Evolutionary conservation across 2,329 filamentous ascomycete species (phyloP).

Genomic region (Colletotrichum graminicola): DNA sequence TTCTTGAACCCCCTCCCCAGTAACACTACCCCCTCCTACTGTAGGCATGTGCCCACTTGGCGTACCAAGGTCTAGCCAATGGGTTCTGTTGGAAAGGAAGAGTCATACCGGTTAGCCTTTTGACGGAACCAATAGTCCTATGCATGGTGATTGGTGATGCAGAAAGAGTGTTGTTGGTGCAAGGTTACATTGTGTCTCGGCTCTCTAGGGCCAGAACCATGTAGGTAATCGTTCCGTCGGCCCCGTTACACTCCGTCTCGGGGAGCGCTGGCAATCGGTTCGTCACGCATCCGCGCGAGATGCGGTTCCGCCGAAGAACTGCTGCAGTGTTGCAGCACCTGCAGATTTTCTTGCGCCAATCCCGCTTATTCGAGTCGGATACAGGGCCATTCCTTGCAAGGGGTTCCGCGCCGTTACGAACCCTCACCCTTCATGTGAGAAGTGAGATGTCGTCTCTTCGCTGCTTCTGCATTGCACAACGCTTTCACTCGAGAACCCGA

Average conservation of each 20-base stretch:
- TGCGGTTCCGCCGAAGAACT: slow-evolving; percentile 9
- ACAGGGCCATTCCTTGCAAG: not conserved
- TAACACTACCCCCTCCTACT: not conserved
- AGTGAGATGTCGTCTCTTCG: not conserved
- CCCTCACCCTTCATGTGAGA: not conserved
- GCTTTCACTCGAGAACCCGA: not conserved
- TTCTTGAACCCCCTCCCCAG: not conserved
- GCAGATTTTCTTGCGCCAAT: slow-evolving; percentile 17
- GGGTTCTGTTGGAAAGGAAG: not conserved
- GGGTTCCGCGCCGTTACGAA: not conserved
- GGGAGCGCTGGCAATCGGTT: not conserved
- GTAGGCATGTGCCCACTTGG: slow-evolving; percentile 14
- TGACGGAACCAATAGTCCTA: slow-evolving; percentile 7
- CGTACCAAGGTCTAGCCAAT: not conserved
- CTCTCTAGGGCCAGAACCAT: too few relatives aligned
- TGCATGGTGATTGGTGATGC: slow-evolving; percentile 11
- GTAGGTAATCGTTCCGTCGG: too few relatives aligned
- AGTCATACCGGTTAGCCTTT: not conserved
- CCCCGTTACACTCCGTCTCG: not conserved
- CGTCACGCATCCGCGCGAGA: not conserved
- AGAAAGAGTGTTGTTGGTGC: not conserved
- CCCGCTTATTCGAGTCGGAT: not conserved
- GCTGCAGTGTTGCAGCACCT: not conserved
- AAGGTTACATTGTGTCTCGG: not conserved
- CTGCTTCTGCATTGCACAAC: not conserved